Conservation (phyloP, 163 green algal species). For the Chloroidium sp. region DNA sequence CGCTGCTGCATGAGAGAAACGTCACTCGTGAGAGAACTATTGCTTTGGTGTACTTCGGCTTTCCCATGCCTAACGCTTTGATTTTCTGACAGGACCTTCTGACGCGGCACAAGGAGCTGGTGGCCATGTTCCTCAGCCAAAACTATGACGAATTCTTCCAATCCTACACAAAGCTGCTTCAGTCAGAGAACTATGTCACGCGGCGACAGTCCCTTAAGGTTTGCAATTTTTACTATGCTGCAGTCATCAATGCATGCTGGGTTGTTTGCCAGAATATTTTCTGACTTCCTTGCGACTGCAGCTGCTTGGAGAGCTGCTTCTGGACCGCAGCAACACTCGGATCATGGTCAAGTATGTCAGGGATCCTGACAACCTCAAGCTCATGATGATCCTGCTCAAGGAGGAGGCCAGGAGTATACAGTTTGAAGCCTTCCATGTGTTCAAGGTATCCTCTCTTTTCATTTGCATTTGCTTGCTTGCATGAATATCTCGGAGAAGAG, state of each 20-base stretch:
- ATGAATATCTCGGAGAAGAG: constrained; percentile 1
- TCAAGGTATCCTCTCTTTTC: constrained; percentile 69
- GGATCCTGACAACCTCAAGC: constrained; percentile 81
- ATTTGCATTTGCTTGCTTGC: neutral
- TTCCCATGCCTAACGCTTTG: no score
- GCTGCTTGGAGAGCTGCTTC: constrained; percentile 84
- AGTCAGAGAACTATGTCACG: constrained; percentile 87
- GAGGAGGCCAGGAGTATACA: constrained; percentile 85
- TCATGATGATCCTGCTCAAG: constrained; percentile 93
- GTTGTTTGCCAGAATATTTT: neutral
- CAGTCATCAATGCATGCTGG: no score
- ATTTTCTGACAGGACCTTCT: constrained; percentile 69
- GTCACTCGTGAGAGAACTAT: neutral
- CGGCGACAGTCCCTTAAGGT: constrained; percentile 67
- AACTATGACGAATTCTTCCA: constrained; percentile 81
- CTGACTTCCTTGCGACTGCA: constrained; percentile 11
- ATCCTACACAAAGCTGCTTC: constrained; percentile 62
- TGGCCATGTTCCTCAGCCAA: constrained; percentile 66
- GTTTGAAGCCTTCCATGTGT: constrained; percentile 97
- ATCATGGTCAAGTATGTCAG: constrained; percentile 88
- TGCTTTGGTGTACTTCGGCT: neutral
- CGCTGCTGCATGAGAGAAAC: neutral
- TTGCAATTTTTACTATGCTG: neutral
- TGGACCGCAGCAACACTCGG: constrained; percentile 76
- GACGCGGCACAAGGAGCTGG: constrained; percentile 78